phyloP scores from a whole-genome alignment of 306 rosid species.

The Cucurbita moschata region DNA sequence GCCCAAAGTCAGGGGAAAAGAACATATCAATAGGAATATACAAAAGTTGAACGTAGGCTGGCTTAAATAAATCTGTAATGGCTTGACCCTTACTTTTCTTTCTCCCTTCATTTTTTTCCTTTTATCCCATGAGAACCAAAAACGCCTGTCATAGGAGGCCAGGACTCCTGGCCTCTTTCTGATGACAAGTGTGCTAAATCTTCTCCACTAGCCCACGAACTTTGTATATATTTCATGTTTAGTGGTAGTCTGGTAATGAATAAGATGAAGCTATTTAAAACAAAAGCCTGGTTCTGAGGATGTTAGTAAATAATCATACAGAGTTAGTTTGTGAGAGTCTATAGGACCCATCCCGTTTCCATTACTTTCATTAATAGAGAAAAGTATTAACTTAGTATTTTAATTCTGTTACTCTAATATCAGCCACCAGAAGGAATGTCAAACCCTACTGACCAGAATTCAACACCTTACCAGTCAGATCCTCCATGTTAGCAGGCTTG shows the following conservation, averaged over 20 bases:
- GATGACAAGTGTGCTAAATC: not conserved
- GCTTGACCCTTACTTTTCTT: not conserved
- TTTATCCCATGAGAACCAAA: not conserved
- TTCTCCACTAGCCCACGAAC: not conserved
- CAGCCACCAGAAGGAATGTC: not conserved
- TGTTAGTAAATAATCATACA: not conserved
- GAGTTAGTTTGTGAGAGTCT: not conserved
- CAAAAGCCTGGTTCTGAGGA: not conserved
- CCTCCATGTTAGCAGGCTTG: constrained; percentile 98
- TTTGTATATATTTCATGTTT: not conserved
- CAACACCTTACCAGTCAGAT: constrained; percentile 66
- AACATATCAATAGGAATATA: not conserved
- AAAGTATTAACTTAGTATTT: not conserved
- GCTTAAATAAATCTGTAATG: not conserved
- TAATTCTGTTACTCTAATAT: not conserved
- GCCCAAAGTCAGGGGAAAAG: not conserved
- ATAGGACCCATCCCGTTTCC: not conserved
- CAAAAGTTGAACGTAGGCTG: not conserved
- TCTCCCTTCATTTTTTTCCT: not conserved
- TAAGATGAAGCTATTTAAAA: not conserved
- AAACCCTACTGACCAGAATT: constrained; percentile 3
- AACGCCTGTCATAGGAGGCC: not conserved
- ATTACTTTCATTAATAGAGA: not conserved
- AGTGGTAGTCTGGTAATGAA: not conserved
- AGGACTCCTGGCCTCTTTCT: not conserved